Evolutionary conservation across 2,329 filamentous ascomycete genomes (phyloP).

Genomic region (Epichloe baconii): DNA sequence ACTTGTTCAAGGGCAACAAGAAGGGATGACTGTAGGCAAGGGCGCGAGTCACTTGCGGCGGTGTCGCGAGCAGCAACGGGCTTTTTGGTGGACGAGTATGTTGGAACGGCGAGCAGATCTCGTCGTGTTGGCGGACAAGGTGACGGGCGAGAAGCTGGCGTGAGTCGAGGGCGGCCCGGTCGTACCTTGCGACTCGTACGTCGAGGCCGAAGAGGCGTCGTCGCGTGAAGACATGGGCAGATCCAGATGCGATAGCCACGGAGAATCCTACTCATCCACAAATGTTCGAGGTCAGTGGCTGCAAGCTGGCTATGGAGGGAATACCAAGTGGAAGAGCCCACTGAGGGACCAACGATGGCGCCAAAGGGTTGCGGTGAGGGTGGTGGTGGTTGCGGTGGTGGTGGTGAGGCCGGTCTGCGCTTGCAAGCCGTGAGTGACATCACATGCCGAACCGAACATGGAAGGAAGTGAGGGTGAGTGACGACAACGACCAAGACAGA

Average conservation of each 20-base stretch:
- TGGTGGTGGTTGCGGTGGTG: not conserved
- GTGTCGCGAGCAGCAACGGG: conserved; percentile 80
- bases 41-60: conserved; percentile 85
- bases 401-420: not conserved
- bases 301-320: not conserved
- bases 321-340: too few species aligned
- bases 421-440: conserved; percentile 3
- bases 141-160: conserved; percentile 80
- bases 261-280: conserved; percentile 21
- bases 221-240: conserved; percentile 26
- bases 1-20: conserved; percentile 72
- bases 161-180: conserved; percentile 53
- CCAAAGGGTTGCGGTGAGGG: not conserved
- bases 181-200: conserved; percentile 19
- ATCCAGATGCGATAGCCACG: conserved; percentile 37
- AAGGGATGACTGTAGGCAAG: conserved; percentile 95
- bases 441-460: conserved; percentile 1
- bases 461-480: not conserved
- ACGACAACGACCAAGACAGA: not conserved
- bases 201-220: conserved; percentile 21
- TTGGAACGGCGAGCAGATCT: conserved; percentile 62
- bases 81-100: conserved; percentile 96
- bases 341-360: too few species aligned
- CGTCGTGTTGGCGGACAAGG: conserved; percentile 52
- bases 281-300: conserved; percentile 2